Base-by-base conservation (phyloP, 257 asterid genomes). In the Penstemon eatonii region DNA sequence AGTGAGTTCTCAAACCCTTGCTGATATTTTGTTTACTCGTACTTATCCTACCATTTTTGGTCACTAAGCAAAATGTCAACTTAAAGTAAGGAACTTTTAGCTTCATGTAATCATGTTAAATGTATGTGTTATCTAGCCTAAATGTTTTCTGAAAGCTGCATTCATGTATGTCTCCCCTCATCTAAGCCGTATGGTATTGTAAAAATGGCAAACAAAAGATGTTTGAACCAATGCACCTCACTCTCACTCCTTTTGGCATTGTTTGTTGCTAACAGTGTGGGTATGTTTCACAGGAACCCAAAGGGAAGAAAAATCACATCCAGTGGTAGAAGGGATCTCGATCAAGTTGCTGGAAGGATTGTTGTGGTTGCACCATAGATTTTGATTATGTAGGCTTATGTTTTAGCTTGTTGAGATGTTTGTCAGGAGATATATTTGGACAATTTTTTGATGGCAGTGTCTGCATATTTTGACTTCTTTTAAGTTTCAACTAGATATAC, bases 311-410 rank as follows among this genome's bases (percentile, higher is more conserved):
- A 66, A 64, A 92, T 92, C 83, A 92, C 98, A 53, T 89, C 96
- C 62, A 89, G 79, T 4, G 98, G 98, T 19, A 94, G 80, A 49
- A 63, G 96, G 76, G 98, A 92, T 74, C 96, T 92, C 9, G 98
- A 92, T 65, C 98, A 92, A 72, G 96, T 92, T 63, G 96, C 98
- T 43, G 98, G 98, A 63, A 84, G 89, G 64, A 82, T 89, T 66
- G 90, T 72, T 4, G 86, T 81, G 38, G 87, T 84, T 37, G 85
- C 85, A 39, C 69, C 85, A 63, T 84, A 84, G 80, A 63, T 69
- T 64, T 15, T 15, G 3, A 25, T 63, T 63, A 39, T 73, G 45
- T 70, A 65, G 80, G 44, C 65, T 45, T 45, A 72, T 51, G 63
- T 51, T 51, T 56, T 71, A 40, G 49, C 37, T 60, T 64, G 65